A percentile compares a stretch with the other conserved stretches of the same genome.
phyloP scores from a whole-genome alignment of 2,329 filamentous ascomycete genomes.

The Decorospora gaudefroyi region DNA sequence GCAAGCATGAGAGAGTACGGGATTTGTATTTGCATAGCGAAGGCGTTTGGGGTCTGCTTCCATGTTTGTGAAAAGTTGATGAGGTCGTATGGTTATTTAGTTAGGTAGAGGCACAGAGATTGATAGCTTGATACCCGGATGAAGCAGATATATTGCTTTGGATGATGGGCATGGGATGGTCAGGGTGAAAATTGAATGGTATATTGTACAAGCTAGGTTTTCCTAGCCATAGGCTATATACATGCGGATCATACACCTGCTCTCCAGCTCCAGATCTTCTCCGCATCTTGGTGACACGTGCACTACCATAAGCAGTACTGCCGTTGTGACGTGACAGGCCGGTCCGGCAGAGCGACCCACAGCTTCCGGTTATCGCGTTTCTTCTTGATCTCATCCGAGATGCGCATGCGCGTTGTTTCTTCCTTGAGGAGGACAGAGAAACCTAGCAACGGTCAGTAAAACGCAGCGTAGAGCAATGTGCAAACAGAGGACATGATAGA shows the following conservation, averaged over 20 bases:
- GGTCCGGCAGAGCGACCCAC: constrained; percentile 87
- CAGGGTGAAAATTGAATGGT: constrained; percentile 27
- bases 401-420: constrained; percentile 83
- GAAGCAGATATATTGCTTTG: constrained; percentile 23
- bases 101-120: not conserved
- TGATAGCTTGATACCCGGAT: constrained; percentile 17
- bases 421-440: constrained; percentile 87
- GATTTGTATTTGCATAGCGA: constrained; percentile 44
- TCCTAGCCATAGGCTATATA: constrained; percentile 7
- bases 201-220: constrained; percentile 23
- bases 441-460: constrained; percentile 52
- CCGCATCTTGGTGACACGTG: not conserved
- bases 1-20: constrained; percentile 15
- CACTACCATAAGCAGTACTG: constrained; percentile 91
- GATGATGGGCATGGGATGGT: constrained; percentile 28
- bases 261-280: no score
- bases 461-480: not conserved
- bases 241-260: constrained; percentile 4
- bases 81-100: constrained; percentile 1
- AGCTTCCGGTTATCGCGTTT: constrained; percentile 76
- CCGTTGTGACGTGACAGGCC: constrained; percentile 79
- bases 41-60: constrained; percentile 35
- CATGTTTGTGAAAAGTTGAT: constrained; percentile 6
- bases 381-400: constrained; percentile 75
- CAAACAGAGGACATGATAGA: no score